phyloP scores from a whole-genome alignment of 768 basidiomycete species.

The Chiua virens region DNA sequence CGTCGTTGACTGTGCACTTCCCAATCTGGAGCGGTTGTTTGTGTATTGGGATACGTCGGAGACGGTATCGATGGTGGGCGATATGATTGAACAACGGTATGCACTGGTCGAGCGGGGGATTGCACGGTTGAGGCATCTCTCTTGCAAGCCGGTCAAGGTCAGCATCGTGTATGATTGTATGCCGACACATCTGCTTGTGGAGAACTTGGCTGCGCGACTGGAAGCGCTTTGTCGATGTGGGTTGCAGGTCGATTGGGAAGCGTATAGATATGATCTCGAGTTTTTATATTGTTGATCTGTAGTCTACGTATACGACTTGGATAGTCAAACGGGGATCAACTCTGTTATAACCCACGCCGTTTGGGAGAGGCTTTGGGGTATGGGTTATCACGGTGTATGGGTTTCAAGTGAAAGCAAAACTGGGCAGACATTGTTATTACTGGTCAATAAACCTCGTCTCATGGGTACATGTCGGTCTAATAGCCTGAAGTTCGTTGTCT shows the following conservation, averaged over 20 bases:
- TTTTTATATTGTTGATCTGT: slow-evolving; percentile 14
- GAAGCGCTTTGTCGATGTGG: slow-evolving; percentile 20
- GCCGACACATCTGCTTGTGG: slow-evolving; percentile 9
- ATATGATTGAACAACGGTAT: slow-evolving; percentile 26
- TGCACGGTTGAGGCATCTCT: slow-evolving; percentile 14
- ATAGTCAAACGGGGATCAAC: too few species aligned
- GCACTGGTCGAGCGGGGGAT: slow-evolving; percentile 11
- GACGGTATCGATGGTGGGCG: slow-evolving; percentile 24
- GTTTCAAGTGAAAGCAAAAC: too few species aligned
- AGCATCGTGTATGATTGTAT: slow-evolving; percentile 14
- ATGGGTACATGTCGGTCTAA: too few species aligned
- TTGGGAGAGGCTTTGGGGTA: too few species aligned
- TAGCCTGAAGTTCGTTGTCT: too few species aligned
- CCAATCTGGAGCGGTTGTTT: slow-evolving; percentile 15
- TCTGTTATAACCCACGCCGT: too few species aligned
- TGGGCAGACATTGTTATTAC: too few species aligned
- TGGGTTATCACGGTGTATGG: too few species aligned
- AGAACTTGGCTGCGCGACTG: slow-evolving; percentile 18
- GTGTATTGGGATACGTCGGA: slow-evolving; percentile 27
- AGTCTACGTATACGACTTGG: too few species aligned
- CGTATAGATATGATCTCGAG: slow-evolving; percentile 20
- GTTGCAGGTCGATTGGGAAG: slow-evolving; percentile 22
- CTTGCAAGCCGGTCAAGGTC: slow-evolving; percentile 21
- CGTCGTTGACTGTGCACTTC: slow-evolving; percentile 15
- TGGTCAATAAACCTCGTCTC: too few species aligned